A percentile compares a stretch with the other conserved stretches of the same genome.
phyloP scores from a whole-genome alignment of 768 basidiomycete genomes.

The Saitozyma sp. region DNA sequence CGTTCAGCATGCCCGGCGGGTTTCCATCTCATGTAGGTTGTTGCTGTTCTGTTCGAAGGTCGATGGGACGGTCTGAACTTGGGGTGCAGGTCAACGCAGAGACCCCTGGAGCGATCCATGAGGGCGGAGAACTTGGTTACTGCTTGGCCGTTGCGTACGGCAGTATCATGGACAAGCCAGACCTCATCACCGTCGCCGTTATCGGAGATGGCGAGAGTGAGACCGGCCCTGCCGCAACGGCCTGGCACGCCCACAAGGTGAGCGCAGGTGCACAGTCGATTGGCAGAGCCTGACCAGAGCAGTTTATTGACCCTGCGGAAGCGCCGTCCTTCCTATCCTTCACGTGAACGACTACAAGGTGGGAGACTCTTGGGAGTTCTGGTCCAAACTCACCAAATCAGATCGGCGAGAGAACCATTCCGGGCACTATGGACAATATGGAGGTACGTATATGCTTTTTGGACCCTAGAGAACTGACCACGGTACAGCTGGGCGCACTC shows the following conservation, averaged over 20 bases:
- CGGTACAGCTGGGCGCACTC: constrained; percentile 54
- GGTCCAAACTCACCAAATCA: constrained; percentile 53
- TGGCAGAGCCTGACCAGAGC: background rate
- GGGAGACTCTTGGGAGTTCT: background rate
- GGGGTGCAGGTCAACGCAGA: constrained; percentile 60
- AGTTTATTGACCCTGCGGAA: constrained; percentile 82
- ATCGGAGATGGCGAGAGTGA: constrained; percentile 78
- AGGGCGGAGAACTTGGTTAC: constrained; percentile 85
- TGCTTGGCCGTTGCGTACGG: constrained; percentile 83
- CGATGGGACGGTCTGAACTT: background rate
- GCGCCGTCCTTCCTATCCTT: constrained; percentile 86
- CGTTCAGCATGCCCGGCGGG: constrained; percentile 79
- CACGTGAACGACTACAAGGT: constrained; percentile 64
- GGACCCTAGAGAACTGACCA: constrained; percentile 7
- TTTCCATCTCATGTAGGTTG: constrained; percentile 7
- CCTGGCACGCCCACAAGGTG: constrained; percentile 75
- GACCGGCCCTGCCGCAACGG: constrained; percentile 53
- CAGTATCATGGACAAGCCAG: constrained; percentile 83
- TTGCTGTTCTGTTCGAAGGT: background rate
- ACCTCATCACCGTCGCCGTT: constrained; percentile 75
- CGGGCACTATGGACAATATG: constrained; percentile 85
- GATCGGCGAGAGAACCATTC: constrained; percentile 86
- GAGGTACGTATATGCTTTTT: constrained; percentile 54
- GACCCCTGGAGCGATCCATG: constrained; percentile 86
- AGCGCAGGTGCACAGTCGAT: background rate